These are phyloP conservation scores for Bruguiera gymnorhiza DNA, from an alignment of 345 rosid genomes.

Conservation along the genomic window DNA sequence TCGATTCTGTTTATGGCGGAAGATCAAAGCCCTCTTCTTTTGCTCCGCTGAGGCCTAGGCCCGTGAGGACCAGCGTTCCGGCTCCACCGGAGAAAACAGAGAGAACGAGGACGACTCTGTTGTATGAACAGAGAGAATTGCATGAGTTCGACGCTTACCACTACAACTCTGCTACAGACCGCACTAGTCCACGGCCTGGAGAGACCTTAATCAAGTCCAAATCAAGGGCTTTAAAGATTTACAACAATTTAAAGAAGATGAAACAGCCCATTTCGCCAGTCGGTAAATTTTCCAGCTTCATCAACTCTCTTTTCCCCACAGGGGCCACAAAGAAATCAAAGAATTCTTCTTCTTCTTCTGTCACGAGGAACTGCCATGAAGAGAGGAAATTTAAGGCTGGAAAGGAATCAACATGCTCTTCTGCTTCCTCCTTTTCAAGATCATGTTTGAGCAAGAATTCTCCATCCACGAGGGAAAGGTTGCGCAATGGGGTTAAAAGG, in stretches of 20 bases:
- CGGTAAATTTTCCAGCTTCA: slow-evolving; percentile 60
- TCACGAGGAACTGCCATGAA: slow-evolving; percentile 29
- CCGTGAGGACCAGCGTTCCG: slow-evolving; percentile 36
- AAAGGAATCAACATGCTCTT: slow-evolving; percentile 58
- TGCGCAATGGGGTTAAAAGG: slow-evolving; percentile 56
- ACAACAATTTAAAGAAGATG: slow-evolving; percentile 55
- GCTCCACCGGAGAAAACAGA: slow-evolving; percentile 21
- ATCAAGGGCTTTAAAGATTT: slow-evolving; percentile 59
- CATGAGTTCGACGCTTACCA: slow-evolving; percentile 27
- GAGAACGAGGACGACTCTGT: slow-evolving; percentile 40
- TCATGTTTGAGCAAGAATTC: slow-evolving; percentile 71
- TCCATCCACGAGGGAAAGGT: slow-evolving; percentile 54
- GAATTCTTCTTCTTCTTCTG: slow-evolving; percentile 27
- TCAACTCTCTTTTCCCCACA: slow-evolving; percentile 61
- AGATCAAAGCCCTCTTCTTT: slow-evolving; percentile 40
- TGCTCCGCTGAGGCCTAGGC: slow-evolving; percentile 39
- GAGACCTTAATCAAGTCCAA: slow-evolving; percentile 43
- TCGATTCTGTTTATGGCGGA: slow-evolving; percentile 47
- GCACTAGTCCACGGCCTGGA: slow-evolving; percentile 29
- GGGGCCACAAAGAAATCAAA: slow-evolving; percentile 48
- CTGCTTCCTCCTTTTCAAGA: slow-evolving; percentile 79
- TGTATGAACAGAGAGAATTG: slow-evolving; percentile 44
- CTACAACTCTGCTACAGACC: slow-evolving; percentile 30
- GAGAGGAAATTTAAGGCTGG: slow-evolving; percentile 39
- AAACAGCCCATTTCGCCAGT: slow-evolving; percentile 89